Evolutionary conservation across 1,284 basidiomycete genomes (phyloP).

Genomic region (Austroboletus novae-zelandiae): DNA sequence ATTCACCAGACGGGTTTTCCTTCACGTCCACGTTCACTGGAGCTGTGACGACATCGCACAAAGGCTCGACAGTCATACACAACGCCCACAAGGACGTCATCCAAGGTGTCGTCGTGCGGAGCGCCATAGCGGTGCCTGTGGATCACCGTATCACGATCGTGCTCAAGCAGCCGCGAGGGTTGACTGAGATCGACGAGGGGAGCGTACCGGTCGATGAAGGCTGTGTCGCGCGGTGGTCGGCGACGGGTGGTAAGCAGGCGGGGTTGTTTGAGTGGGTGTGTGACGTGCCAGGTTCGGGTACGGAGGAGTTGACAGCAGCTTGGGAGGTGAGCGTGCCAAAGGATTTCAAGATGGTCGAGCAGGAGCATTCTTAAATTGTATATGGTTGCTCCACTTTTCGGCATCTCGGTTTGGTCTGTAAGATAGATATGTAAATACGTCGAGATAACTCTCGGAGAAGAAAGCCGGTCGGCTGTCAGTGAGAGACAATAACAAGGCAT

Average conservation of each 20-base stretch:
- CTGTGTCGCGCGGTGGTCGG: conserved; percentile 22
- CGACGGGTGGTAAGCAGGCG: conserved; percentile 18
- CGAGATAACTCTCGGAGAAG: no score
- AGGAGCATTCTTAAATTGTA: background rate
- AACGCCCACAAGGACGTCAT: conserved; percentile 14
- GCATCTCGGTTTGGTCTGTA: no score
- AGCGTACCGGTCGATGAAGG: conserved; percentile 12
- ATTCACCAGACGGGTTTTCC: conserved; percentile 11
- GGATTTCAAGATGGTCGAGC: conserved; percentile 13
- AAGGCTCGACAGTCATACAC: conserved; percentile 13
- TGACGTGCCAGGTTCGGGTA: conserved; percentile 14
- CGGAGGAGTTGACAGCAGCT: conserved; percentile 19
- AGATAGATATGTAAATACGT: no score
- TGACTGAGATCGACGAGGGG: conserved; percentile 19
- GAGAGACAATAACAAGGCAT: no score
- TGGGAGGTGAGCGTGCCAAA: conserved; percentile 24
- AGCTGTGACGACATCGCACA: conserved; percentile 18
- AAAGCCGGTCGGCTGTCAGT: no score
- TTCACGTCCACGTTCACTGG: background rate
- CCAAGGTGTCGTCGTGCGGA: conserved; percentile 19
- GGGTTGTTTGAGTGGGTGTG: conserved; percentile 29
- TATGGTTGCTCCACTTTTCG: no score
- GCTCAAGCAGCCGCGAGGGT: conserved; percentile 20
- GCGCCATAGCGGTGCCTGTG: conserved; percentile 16
- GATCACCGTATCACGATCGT: conserved; percentile 24